Base-by-base conservation (phyloP, 140 eudicot genomes). In the Flaveria floridana region DNA sequence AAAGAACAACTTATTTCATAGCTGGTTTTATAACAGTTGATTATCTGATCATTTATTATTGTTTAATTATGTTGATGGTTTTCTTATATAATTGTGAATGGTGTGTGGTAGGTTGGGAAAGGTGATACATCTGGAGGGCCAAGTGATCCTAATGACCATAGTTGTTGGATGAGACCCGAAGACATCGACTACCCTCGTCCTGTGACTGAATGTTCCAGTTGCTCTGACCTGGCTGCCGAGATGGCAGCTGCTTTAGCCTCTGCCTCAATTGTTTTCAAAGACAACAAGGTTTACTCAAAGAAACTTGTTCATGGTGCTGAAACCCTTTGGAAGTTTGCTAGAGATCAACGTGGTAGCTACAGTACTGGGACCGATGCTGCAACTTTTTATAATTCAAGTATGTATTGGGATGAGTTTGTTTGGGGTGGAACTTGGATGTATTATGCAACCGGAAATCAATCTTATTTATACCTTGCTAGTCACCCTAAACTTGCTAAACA, bases 241-340 rank as follows among this genome's bases (percentile, higher is more conserved):
- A 93, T 93, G 99, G 97, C 99, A 7, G 99, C 97, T 72, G 91
- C 97, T 82, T 71, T 93, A 77, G 99, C 99, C 67, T 82, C 99
- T 7, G 99, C 99, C 6, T 93, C 99, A 6, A 93, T 93, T 44
- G 97, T 93, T 44, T 93, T 93, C 84, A 90, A 93, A 74, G 99
- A 93, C 83, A 84, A 93, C 78, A 93, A 90, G 76, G 91, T 86
- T 12, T 93, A 93, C 79, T 93, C 99, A 11, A 85, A 86, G 71
- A 93, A 93, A 83, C 97, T 93, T 52, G 97, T 93, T 52, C 99
- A 90, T 65, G 99, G 99, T 23, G 99, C 99, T 30, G 85, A 76
- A 79, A 88, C 97, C 11, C 91, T 93, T n/a, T 93, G 81, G 73
- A 82, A 85, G 67, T 90, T 93, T 64, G 73, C 96, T 10, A 74